These are phyloP conservation scores for Aspergillus sp. DNA, from an alignment of 2,329 filamentous ascomycete species.

Conservation along the genomic window DNA sequence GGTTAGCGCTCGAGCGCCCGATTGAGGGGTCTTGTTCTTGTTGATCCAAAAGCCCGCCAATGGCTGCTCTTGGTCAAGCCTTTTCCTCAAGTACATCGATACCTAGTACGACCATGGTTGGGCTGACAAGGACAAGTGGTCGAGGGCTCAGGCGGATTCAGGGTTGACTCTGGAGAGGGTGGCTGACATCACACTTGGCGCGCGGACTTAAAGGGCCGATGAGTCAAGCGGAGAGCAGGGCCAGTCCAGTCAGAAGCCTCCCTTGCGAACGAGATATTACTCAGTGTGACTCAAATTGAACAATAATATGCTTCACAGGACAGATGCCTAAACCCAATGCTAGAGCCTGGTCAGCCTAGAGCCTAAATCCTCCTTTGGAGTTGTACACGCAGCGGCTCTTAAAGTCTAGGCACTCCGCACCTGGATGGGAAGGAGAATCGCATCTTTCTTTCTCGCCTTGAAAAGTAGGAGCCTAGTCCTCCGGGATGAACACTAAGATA, in stretches of 20 bases:
- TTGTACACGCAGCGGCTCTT: not conserved
- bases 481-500: too few species aligned
- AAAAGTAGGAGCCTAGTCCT: too few species aligned
- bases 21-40: constrained; percentile 7
- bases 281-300: too few species aligned
- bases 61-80: constrained; percentile 11
- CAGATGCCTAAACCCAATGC: not conserved
- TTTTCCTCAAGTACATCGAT: not conserved
- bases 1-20: constrained; percentile 10
- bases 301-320: not conserved
- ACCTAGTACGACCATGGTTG: constrained; percentile 10
- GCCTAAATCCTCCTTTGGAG: not conserved
- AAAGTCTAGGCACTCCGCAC: too few species aligned
- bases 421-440: too few species aligned
- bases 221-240: constrained; percentile 2
- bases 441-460: too few species aligned
- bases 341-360: not conserved
- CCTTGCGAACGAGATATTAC: not conserved
- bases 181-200: constrained; percentile 10
- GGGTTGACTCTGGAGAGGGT: not conserved
- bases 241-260: not conserved
- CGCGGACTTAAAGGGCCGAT: not conserved
- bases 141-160: not conserved
- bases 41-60: constrained; percentile 20
- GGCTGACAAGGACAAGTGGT: constrained; percentile 19